These are phyloP conservation scores for Pseudocercospora fuligena DNA, from an alignment of 2,329 filamentous ascomycete genomes.

Conservation along the genomic window DNA sequence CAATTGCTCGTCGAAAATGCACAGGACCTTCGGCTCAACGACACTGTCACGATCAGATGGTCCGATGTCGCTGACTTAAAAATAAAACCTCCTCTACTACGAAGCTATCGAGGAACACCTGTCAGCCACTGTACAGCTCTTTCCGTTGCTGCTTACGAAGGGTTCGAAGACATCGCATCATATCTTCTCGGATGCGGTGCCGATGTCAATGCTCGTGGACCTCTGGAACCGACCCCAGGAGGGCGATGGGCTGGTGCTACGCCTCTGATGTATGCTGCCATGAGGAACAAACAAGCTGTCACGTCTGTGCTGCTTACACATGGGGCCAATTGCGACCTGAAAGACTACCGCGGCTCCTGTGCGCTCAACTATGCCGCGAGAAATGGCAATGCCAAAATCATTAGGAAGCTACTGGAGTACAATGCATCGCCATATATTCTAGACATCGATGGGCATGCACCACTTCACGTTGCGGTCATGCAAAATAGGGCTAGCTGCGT, in stretches of 20 bases:
- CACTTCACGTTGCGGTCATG: neutral
- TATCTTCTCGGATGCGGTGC: neutral
- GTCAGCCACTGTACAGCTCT: neutral
- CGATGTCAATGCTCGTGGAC: slow-evolving; percentile 1
- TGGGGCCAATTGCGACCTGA: neutral
- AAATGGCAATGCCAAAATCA: neutral
- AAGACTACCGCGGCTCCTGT: neutral
- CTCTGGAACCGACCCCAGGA: neutral
- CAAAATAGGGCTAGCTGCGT: neutral
- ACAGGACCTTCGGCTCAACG: neutral
- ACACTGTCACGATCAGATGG: neutral
- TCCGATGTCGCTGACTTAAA: neutral
- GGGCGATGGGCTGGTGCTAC: neutral
- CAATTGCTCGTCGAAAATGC: neutral
- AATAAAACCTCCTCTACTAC: neutral
- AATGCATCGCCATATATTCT: neutral
- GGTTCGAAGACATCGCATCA: neutral
- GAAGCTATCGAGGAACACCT: neutral
- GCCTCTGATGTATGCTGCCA: neutral
- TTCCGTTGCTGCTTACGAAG: neutral
- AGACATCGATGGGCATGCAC: neutral
- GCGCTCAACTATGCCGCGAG: slow-evolving; percentile 1
- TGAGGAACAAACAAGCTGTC: neutral
- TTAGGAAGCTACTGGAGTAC: neutral
- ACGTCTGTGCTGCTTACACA: neutral